phyloP scores from a whole-genome alignment of 495 filamentous ascomycete species.

The Aspergillus saccharolyticus region DNA sequence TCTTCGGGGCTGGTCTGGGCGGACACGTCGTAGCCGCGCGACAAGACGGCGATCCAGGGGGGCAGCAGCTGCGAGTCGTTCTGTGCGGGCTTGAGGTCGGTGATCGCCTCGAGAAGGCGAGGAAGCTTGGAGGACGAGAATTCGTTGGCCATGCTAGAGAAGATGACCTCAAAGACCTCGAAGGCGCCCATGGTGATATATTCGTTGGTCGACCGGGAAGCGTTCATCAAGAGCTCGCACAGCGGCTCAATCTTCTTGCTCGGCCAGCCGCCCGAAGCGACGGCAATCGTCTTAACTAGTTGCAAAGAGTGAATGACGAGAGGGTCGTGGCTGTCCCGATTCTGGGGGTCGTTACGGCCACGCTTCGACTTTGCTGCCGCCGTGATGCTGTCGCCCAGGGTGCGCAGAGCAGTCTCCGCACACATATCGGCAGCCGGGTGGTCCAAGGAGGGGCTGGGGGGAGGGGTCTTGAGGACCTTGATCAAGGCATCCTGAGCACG shows the following conservation, averaged over 20 bases:
- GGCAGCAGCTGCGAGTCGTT: conserved; percentile 90
- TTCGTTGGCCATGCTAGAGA: conserved; percentile 82
- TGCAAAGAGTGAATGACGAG: conserved; percentile 86
- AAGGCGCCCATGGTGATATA: conserved; percentile 94
- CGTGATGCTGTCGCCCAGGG: conserved; percentile 62
- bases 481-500: conserved; percentile 84
- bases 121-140: conserved; percentile 84
- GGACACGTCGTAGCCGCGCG: conserved; percentile 88
- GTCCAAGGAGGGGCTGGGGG: conserved; percentile 84
- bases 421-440: conserved; percentile 95
- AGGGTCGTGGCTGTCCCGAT: conserved; percentile 63
- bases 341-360: conserved; percentile 34
- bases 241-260: conserved; percentile 88
- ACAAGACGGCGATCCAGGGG: conserved; percentile 93
- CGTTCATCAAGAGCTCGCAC: conserved; percentile 81
- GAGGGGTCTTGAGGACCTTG: conserved; percentile 74
- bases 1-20: conserved; percentile 79
- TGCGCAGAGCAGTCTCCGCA: conserved; percentile 79
- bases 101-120: conserved; percentile 77
- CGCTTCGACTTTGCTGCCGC: conserved; percentile 61
- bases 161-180: conserved; percentile 94
- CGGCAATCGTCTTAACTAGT: conserved; percentile 79
- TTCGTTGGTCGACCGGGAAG: conserved; percentile 83
- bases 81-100: conserved; percentile 79
- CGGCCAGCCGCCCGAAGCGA: conserved; percentile 91